Evolutionary conservation across 1,284 basidiomycete species (phyloP), one percentile per base, ranked within the genome.

Genomic region (Dichomitus squalens): DNA sequence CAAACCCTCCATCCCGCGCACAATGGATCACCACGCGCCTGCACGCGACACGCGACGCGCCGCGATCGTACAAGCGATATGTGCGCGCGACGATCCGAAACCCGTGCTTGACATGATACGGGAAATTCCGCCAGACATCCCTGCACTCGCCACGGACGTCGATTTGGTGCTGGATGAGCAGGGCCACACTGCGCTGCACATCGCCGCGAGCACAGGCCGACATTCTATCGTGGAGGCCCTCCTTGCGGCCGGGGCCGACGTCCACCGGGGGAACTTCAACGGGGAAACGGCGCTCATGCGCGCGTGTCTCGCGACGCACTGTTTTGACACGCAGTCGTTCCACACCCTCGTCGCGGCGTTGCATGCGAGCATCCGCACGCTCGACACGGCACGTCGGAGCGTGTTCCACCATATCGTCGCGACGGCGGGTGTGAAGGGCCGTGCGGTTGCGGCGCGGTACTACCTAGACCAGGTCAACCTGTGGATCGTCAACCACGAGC

Each of bases 211-310:
- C 35, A 80, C 98, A 41, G 94, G 88, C 2, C 84, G 91, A 23
- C 79, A 86, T 54, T 75, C 79, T 16, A 85, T 84, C 23, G 83
- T 92, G 14, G 82, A 85, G 39, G 86, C 86, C 36, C 82, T 95
- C 52, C 81, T 92, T 59, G 76, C 75, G 8, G 78, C 81, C 36
- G 93, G 93, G 27, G 92, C 95, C 2, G 95, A 98, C 70, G 79
- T 93, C 18, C 84, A 93, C 65, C 84, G 93, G 25, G 95, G 95
- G 2, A 99, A 99, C 75, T 90, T 91, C 70, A 86, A 90, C 6
- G 96, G 97, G 50, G 96, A 99, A 75, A 98, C 96, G 0, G 88
- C 97, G 1, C 84, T 99, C 23, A 94, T 98, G 51, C 89, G 97
- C 43, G 90, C 95, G 1, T 92, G 95, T 55, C 83, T 99, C 47